Percentiles rank a stretch among this genome's conserved stretches.
phyloP scores from a whole-genome alignment of 176 grass and related monocot genomes.

The Avena eriantha region DNA sequence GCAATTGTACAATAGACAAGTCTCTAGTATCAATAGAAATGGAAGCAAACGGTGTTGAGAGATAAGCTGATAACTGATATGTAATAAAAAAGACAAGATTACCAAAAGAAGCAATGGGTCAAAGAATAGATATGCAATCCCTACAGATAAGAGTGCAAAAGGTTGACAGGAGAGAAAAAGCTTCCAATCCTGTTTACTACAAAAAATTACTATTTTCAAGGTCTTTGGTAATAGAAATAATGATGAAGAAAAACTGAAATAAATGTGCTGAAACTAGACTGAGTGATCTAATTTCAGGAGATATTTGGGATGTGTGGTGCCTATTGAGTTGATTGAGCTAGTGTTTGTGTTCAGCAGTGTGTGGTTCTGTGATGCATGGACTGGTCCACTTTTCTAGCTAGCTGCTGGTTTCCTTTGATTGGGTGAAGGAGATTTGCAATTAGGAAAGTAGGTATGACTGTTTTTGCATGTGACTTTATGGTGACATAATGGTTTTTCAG shows the following conservation, averaged over 20 bases:
- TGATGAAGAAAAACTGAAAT: neutral
- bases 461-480: neutral
- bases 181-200: neutral
- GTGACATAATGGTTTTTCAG: neutral
- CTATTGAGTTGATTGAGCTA: neutral
- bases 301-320: neutral
- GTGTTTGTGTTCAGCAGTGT: conserved; percentile 15
- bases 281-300: neutral
- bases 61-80: neutral
- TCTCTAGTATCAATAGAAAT: conserved; percentile 26
- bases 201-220: neutral
- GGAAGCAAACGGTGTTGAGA: neutral
- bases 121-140: conserved; percentile 6
- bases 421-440: neutral
- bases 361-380: neutral
- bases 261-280: neutral
- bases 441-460: neutral
- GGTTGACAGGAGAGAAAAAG: neutral
- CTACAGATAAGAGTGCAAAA: conserved; percentile 19
- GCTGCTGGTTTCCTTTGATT: neutral
- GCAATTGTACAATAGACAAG: conserved; percentile 33
- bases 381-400: neutral
- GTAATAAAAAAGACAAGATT: conserved; percentile 26
- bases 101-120: neutral
- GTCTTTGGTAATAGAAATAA: conserved; percentile 16